Percentiles rank a stretch among this genome's conserved stretches.
Evolutionary conservation across 2,329 filamentous ascomycete species (phyloP).

Genomic region (Stachybotrys chartarum): DNA sequence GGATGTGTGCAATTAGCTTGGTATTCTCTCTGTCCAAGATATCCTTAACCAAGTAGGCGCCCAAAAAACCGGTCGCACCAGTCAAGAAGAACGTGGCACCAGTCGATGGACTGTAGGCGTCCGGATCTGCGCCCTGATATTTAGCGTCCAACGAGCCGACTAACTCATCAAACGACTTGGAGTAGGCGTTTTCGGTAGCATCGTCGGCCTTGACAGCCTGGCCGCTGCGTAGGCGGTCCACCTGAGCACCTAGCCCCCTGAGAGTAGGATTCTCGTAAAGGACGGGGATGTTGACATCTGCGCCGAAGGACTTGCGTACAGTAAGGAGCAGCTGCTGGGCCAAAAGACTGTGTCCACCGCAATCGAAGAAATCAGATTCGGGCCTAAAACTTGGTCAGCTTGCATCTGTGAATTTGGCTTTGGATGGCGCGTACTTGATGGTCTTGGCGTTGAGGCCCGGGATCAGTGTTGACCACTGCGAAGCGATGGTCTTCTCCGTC

Average conservation of each 20-base stretch:
- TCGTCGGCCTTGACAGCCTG: constrained; percentile 19
- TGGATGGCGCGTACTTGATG: constrained; percentile 27
- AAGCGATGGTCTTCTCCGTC: constrained; percentile 32
- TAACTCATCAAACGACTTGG: constrained; percentile 45
- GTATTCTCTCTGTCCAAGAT: constrained; percentile 54
- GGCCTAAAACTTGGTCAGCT: constrained; percentile 29
- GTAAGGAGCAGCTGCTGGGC: constrained; percentile 70
- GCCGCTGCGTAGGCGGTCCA: constrained; percentile 20
- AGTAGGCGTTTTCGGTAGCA: constrained; percentile 43
- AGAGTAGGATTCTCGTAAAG: constrained; percentile 23
- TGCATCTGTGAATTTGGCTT: neutral
- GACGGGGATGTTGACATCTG: constrained; percentile 21
- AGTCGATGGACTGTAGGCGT: constrained; percentile 15
- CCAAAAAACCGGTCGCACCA: constrained; percentile 75
- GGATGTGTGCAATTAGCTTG: constrained; percentile 65
- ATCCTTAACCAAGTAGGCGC: constrained; percentile 71
- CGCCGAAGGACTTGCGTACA: constrained; percentile 19
- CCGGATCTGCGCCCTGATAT: constrained; percentile 28
- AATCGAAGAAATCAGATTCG: constrained; percentile 30
- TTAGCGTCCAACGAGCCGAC: constrained; percentile 34
- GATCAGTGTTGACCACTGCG: constrained; percentile 68
- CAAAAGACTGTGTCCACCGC: constrained; percentile 39
- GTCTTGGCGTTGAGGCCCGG: constrained; percentile 59
- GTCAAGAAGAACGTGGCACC: constrained; percentile 69
- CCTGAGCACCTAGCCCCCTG: constrained; percentile 18